These are phyloP conservation scores for Chlamydomonas sphaeroides DNA, from an alignment of 139 green algal species.

Conservation along the genomic window DNA sequence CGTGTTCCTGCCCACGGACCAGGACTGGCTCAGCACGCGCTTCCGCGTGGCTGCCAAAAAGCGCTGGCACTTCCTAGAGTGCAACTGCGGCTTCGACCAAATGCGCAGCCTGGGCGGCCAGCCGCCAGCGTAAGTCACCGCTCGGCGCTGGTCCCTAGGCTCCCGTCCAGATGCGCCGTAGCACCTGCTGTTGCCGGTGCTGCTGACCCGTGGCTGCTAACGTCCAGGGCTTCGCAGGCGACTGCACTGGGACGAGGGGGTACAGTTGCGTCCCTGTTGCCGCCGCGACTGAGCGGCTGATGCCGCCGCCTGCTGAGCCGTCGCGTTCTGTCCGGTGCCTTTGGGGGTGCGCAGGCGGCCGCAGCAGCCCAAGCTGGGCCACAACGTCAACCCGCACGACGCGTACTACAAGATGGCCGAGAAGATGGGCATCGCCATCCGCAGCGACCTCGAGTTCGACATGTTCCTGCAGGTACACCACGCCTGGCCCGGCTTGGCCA, in stretches of 20 bases:
- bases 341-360: background rate
- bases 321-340: too few relatives aligned
- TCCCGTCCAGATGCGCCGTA: too few relatives aligned
- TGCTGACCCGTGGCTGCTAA: too few relatives aligned
- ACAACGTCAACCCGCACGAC: constrained; percentile 10
- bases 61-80: constrained; percentile 52
- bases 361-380: background rate
- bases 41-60: constrained; percentile 55
- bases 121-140: too few relatives aligned
- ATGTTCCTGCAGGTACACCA: constrained; percentile 39
- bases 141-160: too few relatives aligned
- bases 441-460: constrained; percentile 55
- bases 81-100: constrained; percentile 33
- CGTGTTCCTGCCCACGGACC: constrained; percentile 50
- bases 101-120: constrained; percentile 1
- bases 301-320: too few relatives aligned
- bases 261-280: too few relatives aligned
- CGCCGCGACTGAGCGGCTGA: too few relatives aligned
- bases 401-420: constrained; percentile 37
- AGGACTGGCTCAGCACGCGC: constrained; percentile 52
- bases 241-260: too few relatives aligned
- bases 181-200: too few relatives aligned
- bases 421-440: constrained; percentile 32
- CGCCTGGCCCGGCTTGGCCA: too few relatives aligned
- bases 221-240: too few relatives aligned